Base-by-base conservation (phyloP, 176 grass and related monocot genomes). In the Carex littledalei region DNA sequence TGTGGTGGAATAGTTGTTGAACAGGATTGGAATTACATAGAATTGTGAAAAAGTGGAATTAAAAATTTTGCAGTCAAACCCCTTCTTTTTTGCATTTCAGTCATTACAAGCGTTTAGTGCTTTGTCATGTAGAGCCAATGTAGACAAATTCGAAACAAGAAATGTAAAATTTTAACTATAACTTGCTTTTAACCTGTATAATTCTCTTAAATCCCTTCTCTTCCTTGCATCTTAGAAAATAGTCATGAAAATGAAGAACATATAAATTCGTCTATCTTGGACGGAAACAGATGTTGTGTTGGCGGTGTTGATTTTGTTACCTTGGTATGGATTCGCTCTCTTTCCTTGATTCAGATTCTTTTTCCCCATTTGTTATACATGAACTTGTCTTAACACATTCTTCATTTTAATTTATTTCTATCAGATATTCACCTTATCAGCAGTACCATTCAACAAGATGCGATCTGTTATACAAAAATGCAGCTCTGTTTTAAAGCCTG, bases 351-450 rank as follows among this genome's bases (percentile, higher is more conserved):
- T 75, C 49, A 69, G 22, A 67, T 24, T 31, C 0, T 18, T 47
- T 35, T 83, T 67, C 58, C 13, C 4, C 62, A 78, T 18, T 78
- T 78, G 18, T 78, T 39, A 35, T 57, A 74, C 29, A 31, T 64
- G 13, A 16, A 79, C 76, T 70, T 53, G 10, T 74, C 37, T 56
- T 80, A 54, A 22, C 70, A 9, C 70, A 43, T 82, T 73, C 0
- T 53, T 88, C 61, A 34, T 49, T 84, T 64, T 61, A 64, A 3
- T 85, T 78, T 87, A 20, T 86, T 5, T 53, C 73, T 89, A 45
- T 39, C 91, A 98, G 95, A 92, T 98, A 85, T 98, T 98, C 87
- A 98, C 91, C 24, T 84, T 98, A 63, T 98, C 95, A 83, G 95
- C 95, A 66, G 89, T 93, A 90, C 95, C 92, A 29, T 92, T 88